phyloP scores from a whole-genome alignment of 768 basidiomycete genomes.

The Gloeophyllum trabeum region DNA sequence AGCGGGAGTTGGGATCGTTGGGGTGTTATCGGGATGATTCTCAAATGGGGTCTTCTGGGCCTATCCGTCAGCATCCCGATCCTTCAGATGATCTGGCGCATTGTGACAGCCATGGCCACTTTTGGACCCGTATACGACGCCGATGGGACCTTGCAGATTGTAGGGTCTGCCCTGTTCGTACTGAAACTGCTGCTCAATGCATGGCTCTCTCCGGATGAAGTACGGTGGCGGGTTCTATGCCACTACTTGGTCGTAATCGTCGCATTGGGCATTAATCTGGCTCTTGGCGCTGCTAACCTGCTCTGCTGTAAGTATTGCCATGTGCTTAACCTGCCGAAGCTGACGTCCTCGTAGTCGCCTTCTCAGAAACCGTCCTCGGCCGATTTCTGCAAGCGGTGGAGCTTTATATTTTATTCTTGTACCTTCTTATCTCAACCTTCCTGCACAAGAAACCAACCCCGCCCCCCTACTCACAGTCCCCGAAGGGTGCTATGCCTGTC shows the following conservation, averaged over 20 bases:
- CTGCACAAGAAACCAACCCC: slow-evolving; percentile 8
- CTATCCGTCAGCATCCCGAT: slow-evolving; percentile 33
- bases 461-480: not conserved
- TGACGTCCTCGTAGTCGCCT: slow-evolving; percentile 33
- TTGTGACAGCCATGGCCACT: slow-evolving; percentile 23
- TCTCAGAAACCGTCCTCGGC: slow-evolving; percentile 62
- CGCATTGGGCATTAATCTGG: slow-evolving; percentile 39
- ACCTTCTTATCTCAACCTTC: slow-evolving; percentile 38
- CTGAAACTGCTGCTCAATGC: slow-evolving; percentile 53
- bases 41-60: slow-evolving; percentile 40
- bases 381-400: slow-evolving; percentile 54
- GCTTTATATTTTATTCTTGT: slow-evolving; percentile 50
- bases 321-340: not conserved
- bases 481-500: not conserved
- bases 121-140: slow-evolving; percentile 43
- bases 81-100: slow-evolving; percentile 57
- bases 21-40: slow-evolving; percentile 40
- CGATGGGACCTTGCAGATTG: slow-evolving; percentile 46
- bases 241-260: slow-evolving; percentile 38
- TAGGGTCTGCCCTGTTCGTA: slow-evolving; percentile 45
- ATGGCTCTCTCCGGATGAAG: slow-evolving; percentile 27
- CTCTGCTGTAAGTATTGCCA: slow-evolving; percentile 37
- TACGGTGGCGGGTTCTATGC: slow-evolving; percentile 31
- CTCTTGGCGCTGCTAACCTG: slow-evolving; percentile 45
- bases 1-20: slow-evolving; percentile 58